Base-by-base conservation (phyloP, 1,284 basidiomycete species). In the Butyriboletus regius region DNA sequence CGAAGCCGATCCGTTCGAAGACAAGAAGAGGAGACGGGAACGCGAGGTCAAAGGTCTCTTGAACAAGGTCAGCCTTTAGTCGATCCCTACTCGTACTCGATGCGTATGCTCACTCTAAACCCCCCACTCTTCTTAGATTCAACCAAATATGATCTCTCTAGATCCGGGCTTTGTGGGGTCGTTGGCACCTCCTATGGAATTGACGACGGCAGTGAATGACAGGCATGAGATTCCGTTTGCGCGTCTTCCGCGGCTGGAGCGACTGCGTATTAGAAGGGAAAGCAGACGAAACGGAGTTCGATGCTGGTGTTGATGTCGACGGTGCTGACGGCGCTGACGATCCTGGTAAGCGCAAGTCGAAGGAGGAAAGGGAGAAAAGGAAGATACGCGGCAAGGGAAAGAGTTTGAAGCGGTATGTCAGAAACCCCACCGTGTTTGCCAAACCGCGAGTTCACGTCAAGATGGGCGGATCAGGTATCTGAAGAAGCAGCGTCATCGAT, bases 1-100 rank as follows among this genome's bases (percentile, higher is more conserved):
- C 20, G 95, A 98, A 70, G 88, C 91, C 0, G 94, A 98, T 79
- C 92, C 95, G 4, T 98, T 87, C 72, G 94, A 98, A 70, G 83
- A 85, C 59, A 85, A 82, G 70, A 84, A 82, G 53, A 77, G 86
- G 15, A 71, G 92, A 50, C 76, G 90, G 44, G 96, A 98, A 73
- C 77, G 91, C 54, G 96, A 99, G 69, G 92, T 98, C 56, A 85
- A 88, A 64, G 77, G 75, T 36, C 77, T 98, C 31, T 71, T 98
- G 57, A 95, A 98, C 70, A 98, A 98, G 77, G 85, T 85, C 36
- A 13, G 68, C 49, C 2, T 17, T 13, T 9, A 15, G 4, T 4
- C 17, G 8, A 24, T 20, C 24, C 5, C 29, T 9, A 41, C 14
- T 4, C 18, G 5, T 22, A 4, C 29, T 41, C 50, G 7, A 7